phyloP scores from a whole-genome alignment of 208 protist genomes.

The Trypanosoma platydactyli region DNA sequence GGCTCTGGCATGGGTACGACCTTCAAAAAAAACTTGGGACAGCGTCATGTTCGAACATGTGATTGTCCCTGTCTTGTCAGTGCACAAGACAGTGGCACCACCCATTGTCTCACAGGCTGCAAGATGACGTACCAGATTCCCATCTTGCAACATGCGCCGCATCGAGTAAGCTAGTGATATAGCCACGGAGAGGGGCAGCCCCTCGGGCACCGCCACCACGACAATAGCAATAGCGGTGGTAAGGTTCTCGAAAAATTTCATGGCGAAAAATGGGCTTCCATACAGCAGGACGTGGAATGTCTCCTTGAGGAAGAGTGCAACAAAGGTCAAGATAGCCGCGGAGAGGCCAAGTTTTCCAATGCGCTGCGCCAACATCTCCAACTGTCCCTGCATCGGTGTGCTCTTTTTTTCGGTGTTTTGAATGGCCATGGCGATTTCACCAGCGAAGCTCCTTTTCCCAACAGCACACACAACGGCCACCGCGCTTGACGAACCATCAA shows the following conservation, averaged over 20 bases:
- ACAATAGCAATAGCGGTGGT: constrained; percentile 94
- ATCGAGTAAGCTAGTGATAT: constrained; percentile 97
- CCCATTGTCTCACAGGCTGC: constrained; percentile 97
- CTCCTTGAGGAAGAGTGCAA: constrained; percentile 69
- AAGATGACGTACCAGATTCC: constrained; percentile 94
- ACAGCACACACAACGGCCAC: constrained; percentile 88
- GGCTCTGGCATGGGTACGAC: constrained; percentile 3
- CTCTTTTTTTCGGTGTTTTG: constrained; percentile 61
- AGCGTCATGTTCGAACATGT: constrained; percentile 93
- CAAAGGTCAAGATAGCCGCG: constrained; percentile 79
- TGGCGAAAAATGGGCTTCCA: constrained; percentile 46
- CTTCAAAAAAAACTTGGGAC: constrained; percentile 48
- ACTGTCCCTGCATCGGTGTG: constrained; percentile 84
- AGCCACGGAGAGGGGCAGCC: constrained; percentile 97
- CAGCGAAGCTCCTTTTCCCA: constrained; percentile 62
- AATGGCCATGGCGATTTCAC: constrained; percentile 70
- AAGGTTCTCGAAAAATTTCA: constrained; percentile 88
- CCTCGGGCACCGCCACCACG: constrained; percentile 98
- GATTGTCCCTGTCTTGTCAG: constrained; percentile 95
- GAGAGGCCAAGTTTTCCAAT: constrained; percentile 90
- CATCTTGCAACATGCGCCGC: constrained; percentile 93
- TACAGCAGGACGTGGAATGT: constrained; percentile 40
- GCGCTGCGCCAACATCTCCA: constrained; percentile 77
- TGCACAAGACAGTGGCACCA: constrained; percentile 92
- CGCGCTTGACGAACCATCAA: constrained; percentile 75